Conservation (phyloP, 1,139 yeast species). For the Hanseniaspora sp. region DNA sequence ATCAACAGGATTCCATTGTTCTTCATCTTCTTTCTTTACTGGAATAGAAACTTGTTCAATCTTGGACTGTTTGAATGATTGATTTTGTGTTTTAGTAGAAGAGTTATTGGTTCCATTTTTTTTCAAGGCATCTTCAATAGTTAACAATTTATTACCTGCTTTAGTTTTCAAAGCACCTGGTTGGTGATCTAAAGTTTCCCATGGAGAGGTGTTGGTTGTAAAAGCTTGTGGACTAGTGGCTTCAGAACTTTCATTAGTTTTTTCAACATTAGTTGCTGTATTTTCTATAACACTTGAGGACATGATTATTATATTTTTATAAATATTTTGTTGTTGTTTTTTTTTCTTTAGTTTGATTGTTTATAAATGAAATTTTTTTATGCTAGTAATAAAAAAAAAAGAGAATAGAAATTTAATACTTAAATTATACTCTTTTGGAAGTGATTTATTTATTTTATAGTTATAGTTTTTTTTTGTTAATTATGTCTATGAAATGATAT, state of each 20-base stretch:
- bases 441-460: no score
- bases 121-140: constrained; percentile 2
- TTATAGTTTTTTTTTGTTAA: no score
- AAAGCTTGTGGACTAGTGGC: neutral
- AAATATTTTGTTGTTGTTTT: neutral
- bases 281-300: neutral
- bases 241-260: neutral
- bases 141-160: constrained; percentile 3
- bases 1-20: constrained; percentile 15
- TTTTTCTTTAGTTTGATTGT: no score
- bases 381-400: no score
- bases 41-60: neutral
- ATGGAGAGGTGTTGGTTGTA: constrained; percentile 6
- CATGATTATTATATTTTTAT: neutral
- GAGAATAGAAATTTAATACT: no score
- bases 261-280: neutral
- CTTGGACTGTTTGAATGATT: neutral
- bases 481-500: no score
- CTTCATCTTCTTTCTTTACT: constrained; percentile 7
- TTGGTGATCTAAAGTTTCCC: constrained; percentile 12
- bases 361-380: neutral
- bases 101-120: neutral
- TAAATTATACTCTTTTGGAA: no score
- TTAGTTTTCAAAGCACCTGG: constrained; percentile 14
- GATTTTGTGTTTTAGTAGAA: neutral